These are phyloP conservation scores for Chlamydomonas sphaeroides DNA, from an alignment of 139 green algal genomes.

Conservation along the genomic window DNA sequence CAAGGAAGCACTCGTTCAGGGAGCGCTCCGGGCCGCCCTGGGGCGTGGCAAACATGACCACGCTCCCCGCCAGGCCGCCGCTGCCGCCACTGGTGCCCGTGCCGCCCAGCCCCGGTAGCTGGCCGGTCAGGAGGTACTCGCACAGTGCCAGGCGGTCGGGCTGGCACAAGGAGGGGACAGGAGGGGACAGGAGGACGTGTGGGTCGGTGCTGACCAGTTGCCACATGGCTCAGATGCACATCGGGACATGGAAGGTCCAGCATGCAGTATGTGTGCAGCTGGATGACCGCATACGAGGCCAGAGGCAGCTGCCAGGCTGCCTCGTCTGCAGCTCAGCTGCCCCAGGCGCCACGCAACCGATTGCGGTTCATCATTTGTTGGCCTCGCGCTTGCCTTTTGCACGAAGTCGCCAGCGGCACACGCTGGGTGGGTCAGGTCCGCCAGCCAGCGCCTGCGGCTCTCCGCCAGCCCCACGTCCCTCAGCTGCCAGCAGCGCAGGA, in stretches of 20 bases:
- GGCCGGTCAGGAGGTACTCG: conserved; percentile 45
- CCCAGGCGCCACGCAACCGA: too few relatives aligned
- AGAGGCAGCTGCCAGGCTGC: too few relatives aligned
- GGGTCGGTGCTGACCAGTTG: too few relatives aligned
- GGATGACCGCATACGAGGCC: too few relatives aligned
- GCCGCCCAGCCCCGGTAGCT: conserved; percentile 23
- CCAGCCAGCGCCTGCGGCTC: conserved; percentile 6
- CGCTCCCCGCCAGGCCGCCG: conserved; percentile 45
- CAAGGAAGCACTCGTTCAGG: conserved; percentile 44
- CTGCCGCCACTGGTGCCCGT: not conserved
- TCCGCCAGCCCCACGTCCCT: conserved; percentile 30
- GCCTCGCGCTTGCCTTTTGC: conserved; percentile 4
- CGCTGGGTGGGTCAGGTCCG: not conserved
- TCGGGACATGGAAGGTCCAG: too few relatives aligned
- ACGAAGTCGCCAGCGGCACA: conserved; percentile 28
- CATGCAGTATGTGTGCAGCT: too few relatives aligned
- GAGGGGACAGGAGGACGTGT: not conserved
- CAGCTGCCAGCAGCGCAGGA: conserved; percentile 49
- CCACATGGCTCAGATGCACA: too few relatives aligned
- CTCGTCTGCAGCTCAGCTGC: too few relatives aligned
- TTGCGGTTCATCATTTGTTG: too few relatives aligned
- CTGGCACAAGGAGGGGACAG: not conserved
- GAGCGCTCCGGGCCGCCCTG: conserved; percentile 8
- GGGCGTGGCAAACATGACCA: conserved; percentile 53
- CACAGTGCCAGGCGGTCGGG: conserved; percentile 43